phyloP scores from a whole-genome alignment of 2,329 filamentous ascomycete genomes.

The Coniella vitis region DNA sequence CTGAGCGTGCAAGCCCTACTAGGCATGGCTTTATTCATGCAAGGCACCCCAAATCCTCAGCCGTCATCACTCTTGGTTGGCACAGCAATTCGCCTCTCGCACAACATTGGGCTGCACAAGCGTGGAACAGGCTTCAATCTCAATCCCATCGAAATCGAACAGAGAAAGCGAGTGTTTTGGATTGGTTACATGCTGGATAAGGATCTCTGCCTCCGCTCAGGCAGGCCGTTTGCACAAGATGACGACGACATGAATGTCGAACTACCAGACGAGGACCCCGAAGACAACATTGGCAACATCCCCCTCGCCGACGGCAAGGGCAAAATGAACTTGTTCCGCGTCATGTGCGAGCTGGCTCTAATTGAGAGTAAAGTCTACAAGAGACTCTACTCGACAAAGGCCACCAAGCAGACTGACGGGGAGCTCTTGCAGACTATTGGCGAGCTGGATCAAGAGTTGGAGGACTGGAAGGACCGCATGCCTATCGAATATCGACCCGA shows the following conservation, averaged over 20 bases:
- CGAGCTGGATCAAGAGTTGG: slow-evolving; percentile 80
- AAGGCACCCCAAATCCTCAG: slow-evolving; percentile 94
- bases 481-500: slow-evolving; percentile 96
- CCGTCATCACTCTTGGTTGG: slow-evolving; percentile 87
- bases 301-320: slow-evolving; percentile 80
- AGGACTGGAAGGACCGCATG: slow-evolving; percentile 95
- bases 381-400: slow-evolving; percentile 84
- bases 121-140: slow-evolving; percentile 87
- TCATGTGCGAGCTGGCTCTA: slow-evolving; percentile 84
- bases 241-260: slow-evolving; percentile 88
- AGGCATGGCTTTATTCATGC: slow-evolving; percentile 89
- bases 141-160: slow-evolving; percentile 89
- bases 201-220: slow-evolving; percentile 53
- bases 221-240: slow-evolving; percentile 54
- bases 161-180: slow-evolving; percentile 64
- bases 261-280: slow-evolving; percentile 81
- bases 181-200: slow-evolving; percentile 61
- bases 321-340: slow-evolving; percentile 90
- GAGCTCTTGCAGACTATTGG: slow-evolving; percentile 93
- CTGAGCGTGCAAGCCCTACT: slow-evolving; percentile 89
- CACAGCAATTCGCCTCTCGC: slow-evolving; percentile 81
- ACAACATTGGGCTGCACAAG: slow-evolving; percentile 94
- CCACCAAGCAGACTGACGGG: slow-evolving; percentile 83
- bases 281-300: slow-evolving; percentile 91
- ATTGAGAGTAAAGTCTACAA: slow-evolving; percentile 96